phyloP scores from a whole-genome alignment of 441 rosid species.

The Pelargonium australe region DNA sequence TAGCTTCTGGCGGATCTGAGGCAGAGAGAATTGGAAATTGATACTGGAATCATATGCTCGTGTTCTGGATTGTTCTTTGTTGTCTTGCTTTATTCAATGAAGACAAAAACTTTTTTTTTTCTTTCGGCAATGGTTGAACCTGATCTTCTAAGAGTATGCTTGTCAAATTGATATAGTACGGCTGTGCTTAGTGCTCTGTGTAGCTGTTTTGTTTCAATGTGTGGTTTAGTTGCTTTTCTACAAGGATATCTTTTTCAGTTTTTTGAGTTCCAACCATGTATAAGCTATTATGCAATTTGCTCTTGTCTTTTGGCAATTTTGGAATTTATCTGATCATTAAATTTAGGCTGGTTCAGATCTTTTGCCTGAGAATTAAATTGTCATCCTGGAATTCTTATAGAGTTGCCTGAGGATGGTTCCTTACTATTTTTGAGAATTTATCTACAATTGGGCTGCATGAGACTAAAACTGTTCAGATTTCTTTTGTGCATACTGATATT shows the following conservation, averaged over 20 bases:
- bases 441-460: too few relatives aligned
- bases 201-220: background rate
- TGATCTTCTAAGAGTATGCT: background rate
- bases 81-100: too few relatives aligned
- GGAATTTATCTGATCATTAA: slow-evolving; percentile 16
- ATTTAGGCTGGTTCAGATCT: background rate
- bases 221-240: background rate
- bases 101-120: too few relatives aligned
- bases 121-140: background rate
- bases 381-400: too few relatives aligned
- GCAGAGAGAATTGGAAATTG: too few relatives aligned
- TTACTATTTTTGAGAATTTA: too few relatives aligned
- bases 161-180: background rate
- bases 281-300: background rate
- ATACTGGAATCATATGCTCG: too few relatives aligned
- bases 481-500: background rate
- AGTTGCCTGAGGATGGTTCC: too few relatives aligned
- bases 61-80: too few relatives aligned
- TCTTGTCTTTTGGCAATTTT: background rate
- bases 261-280: background rate
- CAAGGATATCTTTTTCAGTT: background rate
- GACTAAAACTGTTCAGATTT: background rate
- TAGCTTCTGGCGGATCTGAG: background rate
- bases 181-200: too few relatives aligned
- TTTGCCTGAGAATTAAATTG: background rate